Conservation (phyloP, 495 filamentous ascomycete genomes). For the Talaromyces trachyspermus region DNA sequence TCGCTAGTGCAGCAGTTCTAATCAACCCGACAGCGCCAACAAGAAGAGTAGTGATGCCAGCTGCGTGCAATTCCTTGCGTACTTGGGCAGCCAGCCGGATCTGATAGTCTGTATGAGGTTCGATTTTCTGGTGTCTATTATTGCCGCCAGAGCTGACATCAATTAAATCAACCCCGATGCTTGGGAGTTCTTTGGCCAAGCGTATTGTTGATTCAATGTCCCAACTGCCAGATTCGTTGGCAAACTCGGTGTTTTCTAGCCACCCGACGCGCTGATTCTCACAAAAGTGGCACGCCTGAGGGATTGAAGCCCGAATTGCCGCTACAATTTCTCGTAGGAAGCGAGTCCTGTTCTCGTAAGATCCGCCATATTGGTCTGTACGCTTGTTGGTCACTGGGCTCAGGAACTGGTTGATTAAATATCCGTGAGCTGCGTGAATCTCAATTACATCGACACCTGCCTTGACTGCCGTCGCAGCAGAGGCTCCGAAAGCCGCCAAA, state of each 20-base stretch:
- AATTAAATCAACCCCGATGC: conserved; percentile 62
- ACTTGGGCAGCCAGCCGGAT: conserved; percentile 53
- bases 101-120: conserved; percentile 52
- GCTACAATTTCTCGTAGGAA: conserved; percentile 46
- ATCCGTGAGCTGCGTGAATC: conserved; percentile 59
- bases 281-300: conserved; percentile 59
- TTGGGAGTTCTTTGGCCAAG: conserved; percentile 58
- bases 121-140: conserved; percentile 51
- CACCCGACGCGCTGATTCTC: conserved; percentile 68
- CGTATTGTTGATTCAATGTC: conserved; percentile 51
- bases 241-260: conserved; percentile 49
- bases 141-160: conserved; percentile 70
- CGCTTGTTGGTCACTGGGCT: conserved; percentile 51
- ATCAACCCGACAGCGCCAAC: conserved; percentile 73
- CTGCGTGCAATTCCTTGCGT: conserved; percentile 46
- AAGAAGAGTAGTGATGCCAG: conserved; percentile 42
- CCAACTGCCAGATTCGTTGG: conserved; percentile 50
- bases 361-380: conserved; percentile 56
- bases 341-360: conserved; percentile 48
- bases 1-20: conserved; percentile 53
- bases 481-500: conserved; percentile 52
- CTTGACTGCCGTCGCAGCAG: conserved; percentile 51
- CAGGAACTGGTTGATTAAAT: conserved; percentile 63
- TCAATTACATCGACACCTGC: conserved; percentile 63
- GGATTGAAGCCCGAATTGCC: conserved; percentile 51